phyloP scores from a whole-genome alignment of 2,329 filamentous ascomycete species.

The Trichoderma pleuroti region DNA sequence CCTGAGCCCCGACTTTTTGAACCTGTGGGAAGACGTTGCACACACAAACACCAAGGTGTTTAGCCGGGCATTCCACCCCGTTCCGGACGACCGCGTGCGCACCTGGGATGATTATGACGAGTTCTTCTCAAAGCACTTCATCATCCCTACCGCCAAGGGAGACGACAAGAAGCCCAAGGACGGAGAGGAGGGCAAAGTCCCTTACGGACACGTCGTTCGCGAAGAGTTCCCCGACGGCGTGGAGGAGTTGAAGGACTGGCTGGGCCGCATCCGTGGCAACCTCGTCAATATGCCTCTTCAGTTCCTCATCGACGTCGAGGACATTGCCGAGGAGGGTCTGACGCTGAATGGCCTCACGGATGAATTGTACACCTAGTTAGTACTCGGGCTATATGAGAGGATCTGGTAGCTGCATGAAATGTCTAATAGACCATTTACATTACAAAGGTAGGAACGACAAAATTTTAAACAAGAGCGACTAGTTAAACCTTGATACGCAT shows the following conservation, averaged over 20 bases:
- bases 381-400: background rate
- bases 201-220: slow-evolving; percentile 83
- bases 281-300: slow-evolving; percentile 87
- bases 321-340: slow-evolving; percentile 81
- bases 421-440: background rate
- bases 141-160: slow-evolving; percentile 53
- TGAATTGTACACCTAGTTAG: slow-evolving; percentile 60
- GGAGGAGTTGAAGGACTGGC: slow-evolving; percentile 66
- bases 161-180: slow-evolving; percentile 33
- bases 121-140: slow-evolving; percentile 66
- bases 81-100: slow-evolving; percentile 64
- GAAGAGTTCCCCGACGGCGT: slow-evolving; percentile 73
- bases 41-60: slow-evolving; percentile 78
- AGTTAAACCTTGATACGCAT: background rate
- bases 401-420: background rate
- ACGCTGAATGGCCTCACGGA: slow-evolving; percentile 68
- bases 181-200: slow-evolving; percentile 55
- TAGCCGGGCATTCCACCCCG: slow-evolving; percentile 74
- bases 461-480: background rate
- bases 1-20: slow-evolving; percentile 62
- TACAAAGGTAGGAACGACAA: background rate
- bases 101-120: slow-evolving; percentile 71
- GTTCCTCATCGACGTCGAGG: slow-evolving; percentile 76
- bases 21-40: slow-evolving; percentile 71
- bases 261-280: slow-evolving; percentile 64